Percentiles rank a stretch among this genome's conserved stretches.
Conservation (phyloP, 129 eudicot species). For the Flaveria robusta region DNA sequence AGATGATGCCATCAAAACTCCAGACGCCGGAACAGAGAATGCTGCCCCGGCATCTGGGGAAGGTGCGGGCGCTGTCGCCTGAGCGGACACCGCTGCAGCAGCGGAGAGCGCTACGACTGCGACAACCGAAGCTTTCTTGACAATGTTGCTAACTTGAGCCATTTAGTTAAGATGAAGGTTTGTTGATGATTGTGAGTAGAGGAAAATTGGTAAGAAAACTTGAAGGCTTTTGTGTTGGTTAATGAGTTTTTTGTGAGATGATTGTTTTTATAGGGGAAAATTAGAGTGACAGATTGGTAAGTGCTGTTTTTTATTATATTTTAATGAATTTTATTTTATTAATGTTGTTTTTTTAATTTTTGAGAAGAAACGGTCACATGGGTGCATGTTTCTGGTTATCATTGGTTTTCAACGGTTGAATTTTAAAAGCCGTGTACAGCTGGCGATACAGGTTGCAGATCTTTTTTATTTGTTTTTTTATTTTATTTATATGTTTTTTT, state of each 20-base stretch:
- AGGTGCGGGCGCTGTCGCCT: constrained; percentile 60
- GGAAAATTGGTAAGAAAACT: not conserved
- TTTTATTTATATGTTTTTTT: not conserved
- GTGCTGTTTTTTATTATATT: not conserved
- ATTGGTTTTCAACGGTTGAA: constrained; percentile 32
- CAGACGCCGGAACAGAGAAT: constrained; percentile 46
- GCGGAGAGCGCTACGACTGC: constrained; percentile 28
- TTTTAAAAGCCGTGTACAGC: constrained; percentile 36
- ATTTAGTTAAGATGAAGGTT: not conserved
- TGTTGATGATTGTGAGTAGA: not conserved
- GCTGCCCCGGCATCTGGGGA: constrained; percentile 60
- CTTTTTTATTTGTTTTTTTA: not conserved
- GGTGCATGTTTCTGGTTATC: constrained; percentile 24
- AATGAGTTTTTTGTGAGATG: not conserved
- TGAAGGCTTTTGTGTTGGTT: not conserved
- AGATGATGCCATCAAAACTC: constrained; percentile 42
- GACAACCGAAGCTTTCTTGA: constrained; percentile 20
- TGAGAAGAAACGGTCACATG: constrained; percentile 11
- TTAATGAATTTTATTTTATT: not conserved
- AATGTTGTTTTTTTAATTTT: not conserved
- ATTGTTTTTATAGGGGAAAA: constrained; percentile 20
- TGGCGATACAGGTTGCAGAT: constrained; percentile 2
- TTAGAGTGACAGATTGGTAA: constrained; percentile 28
- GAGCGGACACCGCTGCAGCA: constrained; percentile 36
- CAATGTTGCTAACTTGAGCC: constrained; percentile 39